Conservation (phyloP, 352 stramenopile species). For the Phytophthora foliorum region DNA sequence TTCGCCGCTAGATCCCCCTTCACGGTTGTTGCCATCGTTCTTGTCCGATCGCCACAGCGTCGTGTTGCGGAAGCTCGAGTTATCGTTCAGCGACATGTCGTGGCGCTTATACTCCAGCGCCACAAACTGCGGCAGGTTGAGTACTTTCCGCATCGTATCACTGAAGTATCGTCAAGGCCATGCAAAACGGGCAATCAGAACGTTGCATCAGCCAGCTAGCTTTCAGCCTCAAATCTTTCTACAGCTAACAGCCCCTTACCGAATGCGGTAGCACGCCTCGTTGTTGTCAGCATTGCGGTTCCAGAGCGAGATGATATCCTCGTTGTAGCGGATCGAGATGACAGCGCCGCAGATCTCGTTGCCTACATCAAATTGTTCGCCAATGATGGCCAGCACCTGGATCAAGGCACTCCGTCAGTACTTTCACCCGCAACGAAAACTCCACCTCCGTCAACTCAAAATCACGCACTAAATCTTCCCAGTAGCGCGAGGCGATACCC, state of each 20-base stretch:
- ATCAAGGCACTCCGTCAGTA: conserved; percentile 11
- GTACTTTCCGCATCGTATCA: conserved; percentile 90
- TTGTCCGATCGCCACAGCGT: conserved; percentile 81
- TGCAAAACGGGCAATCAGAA: neutral
- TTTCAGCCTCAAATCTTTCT: neutral
- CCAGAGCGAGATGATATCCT: conserved; percentile 96
- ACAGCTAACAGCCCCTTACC: conserved; percentile 57
- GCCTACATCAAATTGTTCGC: conserved; percentile 95
- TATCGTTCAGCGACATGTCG: conserved; percentile 87
- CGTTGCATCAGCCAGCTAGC: neutral
- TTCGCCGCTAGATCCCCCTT: conserved; percentile 27
- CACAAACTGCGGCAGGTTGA: conserved; percentile 93
- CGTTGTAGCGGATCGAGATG: conserved; percentile 92
- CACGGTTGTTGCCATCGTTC: conserved; percentile 43
- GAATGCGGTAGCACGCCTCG: conserved; percentile 87
- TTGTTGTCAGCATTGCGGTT: conserved; percentile 95
- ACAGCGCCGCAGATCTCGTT: conserved; percentile 94
- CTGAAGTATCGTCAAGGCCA: conserved; percentile 34
- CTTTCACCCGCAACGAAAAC: neutral
- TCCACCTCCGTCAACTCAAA: neutral
- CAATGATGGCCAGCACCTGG: conserved; percentile 92
- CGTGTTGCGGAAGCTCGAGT: conserved; percentile 83
- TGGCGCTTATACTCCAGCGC: conserved; percentile 94
- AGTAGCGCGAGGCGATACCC: conserved; percentile 91
- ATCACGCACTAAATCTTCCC: conserved; percentile 89